These are phyloP conservation scores for Cladorrhinum samala DNA, from an alignment of 495 filamentous ascomycete species.

Conservation along the genomic window DNA sequence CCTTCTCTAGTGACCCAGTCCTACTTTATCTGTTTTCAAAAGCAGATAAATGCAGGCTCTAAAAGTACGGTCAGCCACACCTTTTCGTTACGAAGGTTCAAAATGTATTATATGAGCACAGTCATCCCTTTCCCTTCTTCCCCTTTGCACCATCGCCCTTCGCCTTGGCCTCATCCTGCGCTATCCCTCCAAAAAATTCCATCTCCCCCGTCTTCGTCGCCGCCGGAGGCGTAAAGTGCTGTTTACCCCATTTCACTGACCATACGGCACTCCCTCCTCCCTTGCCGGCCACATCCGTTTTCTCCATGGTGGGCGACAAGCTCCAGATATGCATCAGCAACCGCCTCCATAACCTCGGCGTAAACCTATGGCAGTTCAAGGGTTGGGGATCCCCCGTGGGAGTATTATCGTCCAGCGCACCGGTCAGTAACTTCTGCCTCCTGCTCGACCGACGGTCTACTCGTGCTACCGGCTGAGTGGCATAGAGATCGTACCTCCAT, in stretches of 20 bases:
- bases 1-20: no score
- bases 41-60: no score
- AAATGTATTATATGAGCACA: no score
- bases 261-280: no score
- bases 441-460: conserved; percentile 17
- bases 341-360: conserved; percentile 21
- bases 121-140: not conserved
- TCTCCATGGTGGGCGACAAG: conserved; percentile 26
- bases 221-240: not conserved
- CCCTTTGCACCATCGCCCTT: no score
- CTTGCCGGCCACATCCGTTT: no score
- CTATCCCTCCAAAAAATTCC: not conserved
- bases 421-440: conserved; percentile 28
- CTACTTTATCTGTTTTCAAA: no score
- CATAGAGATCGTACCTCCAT: conserved; percentile 26
- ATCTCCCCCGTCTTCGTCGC: not conserved
- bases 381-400: conserved; percentile 26
- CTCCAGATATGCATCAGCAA: conserved; percentile 31
- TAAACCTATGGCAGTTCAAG: conserved; percentile 22
- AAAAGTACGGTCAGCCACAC: no score
- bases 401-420: conserved; percentile 28
- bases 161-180: not conserved
- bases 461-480: conserved; percentile 8
- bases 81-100: no score
- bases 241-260: not conserved